These are phyloP conservation scores for Coemansia sp. DNA, from an alignment of 192 early-diverging fungal species.

Conservation along the genomic window DNA sequence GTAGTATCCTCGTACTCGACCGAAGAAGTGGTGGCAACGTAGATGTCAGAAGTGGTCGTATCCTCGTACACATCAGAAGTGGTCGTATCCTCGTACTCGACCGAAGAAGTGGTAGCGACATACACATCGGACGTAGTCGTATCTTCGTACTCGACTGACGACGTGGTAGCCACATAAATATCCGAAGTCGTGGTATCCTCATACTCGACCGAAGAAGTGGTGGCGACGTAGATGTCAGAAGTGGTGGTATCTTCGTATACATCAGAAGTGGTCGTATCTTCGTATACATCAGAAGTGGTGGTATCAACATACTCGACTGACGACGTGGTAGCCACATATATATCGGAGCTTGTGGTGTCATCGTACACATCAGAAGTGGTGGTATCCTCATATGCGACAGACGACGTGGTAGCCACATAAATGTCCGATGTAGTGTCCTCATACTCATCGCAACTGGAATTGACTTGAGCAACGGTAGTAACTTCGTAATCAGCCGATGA, in stretches of 20 bases:
- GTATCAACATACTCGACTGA: background rate
- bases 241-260: too few relatives aligned
- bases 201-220: background rate
- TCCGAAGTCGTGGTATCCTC: background rate
- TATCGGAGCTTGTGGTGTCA: background rate
- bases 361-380: background rate
- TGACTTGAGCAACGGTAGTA: background rate
- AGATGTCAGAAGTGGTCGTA: background rate
- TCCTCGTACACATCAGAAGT: background rate
- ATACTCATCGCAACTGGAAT: background rate
- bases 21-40: background rate
- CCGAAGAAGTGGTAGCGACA: background rate
- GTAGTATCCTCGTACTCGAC: slow-evolving; percentile 1
- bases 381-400: background rate
- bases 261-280: too few relatives aligned
- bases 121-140: background rate
- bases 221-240: background rate
- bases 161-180: background rate
- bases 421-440: background rate
- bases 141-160: background rate
- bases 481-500: background rate
- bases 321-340: background rate
- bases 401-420: too few relatives aligned
- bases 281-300: background rate
- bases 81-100: background rate